Conservation (phyloP, 2,329 filamentous ascomycete species). For the Dothistroma septosporum region DNA sequence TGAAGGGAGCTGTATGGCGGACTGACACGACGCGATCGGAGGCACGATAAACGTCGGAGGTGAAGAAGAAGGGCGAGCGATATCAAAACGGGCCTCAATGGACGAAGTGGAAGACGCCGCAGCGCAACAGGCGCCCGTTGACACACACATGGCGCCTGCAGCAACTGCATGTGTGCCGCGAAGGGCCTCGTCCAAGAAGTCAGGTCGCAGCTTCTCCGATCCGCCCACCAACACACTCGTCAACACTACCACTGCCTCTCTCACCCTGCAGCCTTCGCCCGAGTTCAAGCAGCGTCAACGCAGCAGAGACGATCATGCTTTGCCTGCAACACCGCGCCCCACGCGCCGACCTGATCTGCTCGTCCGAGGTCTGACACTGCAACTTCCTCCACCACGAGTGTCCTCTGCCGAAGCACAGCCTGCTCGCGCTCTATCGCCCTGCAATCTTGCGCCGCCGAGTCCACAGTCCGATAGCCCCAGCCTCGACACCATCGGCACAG, state of each 20-base stretch:
- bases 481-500: conserved; percentile 32
- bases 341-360: conserved; percentile 64
- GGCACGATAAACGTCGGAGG: not conserved
- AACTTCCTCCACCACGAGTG: conserved; percentile 53
- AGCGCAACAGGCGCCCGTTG: not conserved
- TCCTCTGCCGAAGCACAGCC: conserved; percentile 41
- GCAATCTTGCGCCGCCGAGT: conserved; percentile 62
- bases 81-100: not conserved
- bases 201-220: conserved; percentile 43
- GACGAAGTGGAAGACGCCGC: not conserved
- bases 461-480: conserved; percentile 81
- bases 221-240: conserved; percentile 36
- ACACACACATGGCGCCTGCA: not conserved
- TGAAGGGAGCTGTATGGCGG: not conserved
- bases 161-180: not conserved
- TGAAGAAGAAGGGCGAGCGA: not conserved
- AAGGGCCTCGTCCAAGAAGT: conserved; percentile 17
- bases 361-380: conserved; percentile 62
- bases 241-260: conserved; percentile 40
- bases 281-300: conserved; percentile 38
- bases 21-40: not conserved
- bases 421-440: conserved; percentile 11
- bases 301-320: conserved; percentile 42
- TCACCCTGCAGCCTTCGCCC: conserved; percentile 44
- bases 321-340: conserved; percentile 47